phyloP scores from a whole-genome alignment of 2,329 filamentous ascomycete species.

The Scedosporium aurantiacum region DNA sequence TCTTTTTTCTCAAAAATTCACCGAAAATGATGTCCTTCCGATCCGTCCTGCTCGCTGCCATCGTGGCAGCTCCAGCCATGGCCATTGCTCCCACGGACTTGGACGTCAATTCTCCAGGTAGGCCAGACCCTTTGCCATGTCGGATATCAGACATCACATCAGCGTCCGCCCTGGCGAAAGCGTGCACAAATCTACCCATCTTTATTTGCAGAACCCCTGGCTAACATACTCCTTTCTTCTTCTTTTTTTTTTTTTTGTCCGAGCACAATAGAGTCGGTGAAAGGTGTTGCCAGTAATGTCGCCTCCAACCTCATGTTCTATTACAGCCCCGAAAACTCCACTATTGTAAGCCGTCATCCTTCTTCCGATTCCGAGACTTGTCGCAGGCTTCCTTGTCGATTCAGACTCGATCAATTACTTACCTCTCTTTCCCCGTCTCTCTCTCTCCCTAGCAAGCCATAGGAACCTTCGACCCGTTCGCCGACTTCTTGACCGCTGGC shows the following conservation, averaged over 20 bases:
- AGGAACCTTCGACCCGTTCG: constrained; percentile 45
- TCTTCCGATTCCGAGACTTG: no score
- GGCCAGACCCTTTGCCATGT: not conserved
- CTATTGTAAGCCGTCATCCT: no score
- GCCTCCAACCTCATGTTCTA: constrained; percentile 52
- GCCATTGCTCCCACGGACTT: not conserved
- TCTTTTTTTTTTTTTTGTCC: no score
- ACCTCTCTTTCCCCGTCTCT: not conserved
- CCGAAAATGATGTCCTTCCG: not conserved
- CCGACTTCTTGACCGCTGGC: constrained; percentile 58
- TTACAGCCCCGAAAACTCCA: constrained; percentile 45
- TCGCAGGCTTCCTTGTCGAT: no score
- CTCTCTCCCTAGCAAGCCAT: not conserved
- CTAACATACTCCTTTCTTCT: not conserved
- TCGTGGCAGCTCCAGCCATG: not conserved
- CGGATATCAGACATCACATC: no score
- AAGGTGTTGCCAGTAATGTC: constrained; percentile 47
- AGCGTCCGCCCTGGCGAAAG: no score
- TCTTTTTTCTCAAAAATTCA: not conserved
- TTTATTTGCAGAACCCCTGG: no score
- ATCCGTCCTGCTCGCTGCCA: not conserved
- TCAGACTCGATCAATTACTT: constrained; percentile 17
- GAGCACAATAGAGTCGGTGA: constrained; percentile 43
- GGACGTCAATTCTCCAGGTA: constrained; percentile 4
- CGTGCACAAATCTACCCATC: no score